Conservation (phyloP, 495 filamentous ascomycete species). For the Talaromyces thailandensis region DNA sequence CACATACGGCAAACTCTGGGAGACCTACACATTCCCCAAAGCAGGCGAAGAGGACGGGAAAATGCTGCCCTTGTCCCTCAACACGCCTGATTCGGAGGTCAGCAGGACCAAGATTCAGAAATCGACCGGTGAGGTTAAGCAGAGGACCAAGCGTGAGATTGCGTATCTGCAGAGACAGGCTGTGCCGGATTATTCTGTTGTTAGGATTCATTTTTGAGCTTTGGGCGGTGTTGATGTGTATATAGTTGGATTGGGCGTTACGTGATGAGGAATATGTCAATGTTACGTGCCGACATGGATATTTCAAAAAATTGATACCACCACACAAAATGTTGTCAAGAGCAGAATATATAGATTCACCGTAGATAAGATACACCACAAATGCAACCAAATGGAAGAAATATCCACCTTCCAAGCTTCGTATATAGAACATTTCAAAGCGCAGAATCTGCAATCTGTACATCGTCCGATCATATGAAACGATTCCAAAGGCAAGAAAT, state of each 20-base stretch:
- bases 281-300: too few species aligned
- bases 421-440: background rate
- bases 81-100: constrained; percentile 40
- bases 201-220: constrained; percentile 53
- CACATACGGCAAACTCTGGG: constrained; percentile 8
- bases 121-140: constrained; percentile 46
- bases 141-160: constrained; percentile 57
- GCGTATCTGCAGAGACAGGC: constrained; percentile 64
- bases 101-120: constrained; percentile 36
- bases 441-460: background rate
- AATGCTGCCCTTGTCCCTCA: constrained; percentile 61
- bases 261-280: background rate
- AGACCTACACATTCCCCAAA: constrained; percentile 25
- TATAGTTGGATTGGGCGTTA: background rate
- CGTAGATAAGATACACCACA: background rate
- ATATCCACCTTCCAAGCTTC: background rate
- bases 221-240: background rate
- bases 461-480: background rate
- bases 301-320: background rate
- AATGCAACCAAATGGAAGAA: background rate
- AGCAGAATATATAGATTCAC: background rate
- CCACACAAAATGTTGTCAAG: background rate
- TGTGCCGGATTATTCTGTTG: constrained; percentile 67
- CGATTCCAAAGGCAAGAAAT: background rate
- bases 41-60: constrained; percentile 30